A percentile compares a stretch with the other conserved stretches of the same genome.
Conservation (phyloP, 192 early-diverging fungal species). For the Dimargaris xerosporica region DNA sequence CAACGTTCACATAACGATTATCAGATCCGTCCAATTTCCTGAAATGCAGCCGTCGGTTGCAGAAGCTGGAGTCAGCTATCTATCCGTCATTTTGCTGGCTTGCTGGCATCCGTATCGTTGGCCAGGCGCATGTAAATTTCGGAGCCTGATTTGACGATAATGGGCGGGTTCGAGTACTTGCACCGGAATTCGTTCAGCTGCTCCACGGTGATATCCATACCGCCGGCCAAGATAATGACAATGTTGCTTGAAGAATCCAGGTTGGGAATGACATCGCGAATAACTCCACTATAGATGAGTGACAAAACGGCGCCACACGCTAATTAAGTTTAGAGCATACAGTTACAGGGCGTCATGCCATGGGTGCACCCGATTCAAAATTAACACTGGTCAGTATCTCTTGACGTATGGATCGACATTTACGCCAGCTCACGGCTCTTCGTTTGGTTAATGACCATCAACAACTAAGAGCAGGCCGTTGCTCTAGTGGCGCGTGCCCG, state of each 20-base stretch:
- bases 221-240: constrained; percentile 53
- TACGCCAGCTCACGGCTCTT: constrained; percentile 16
- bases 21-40: too few species aligned
- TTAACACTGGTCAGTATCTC: constrained; percentile 14
- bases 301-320: constrained; percentile 46
- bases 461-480: background rate
- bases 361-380: constrained; percentile 32
- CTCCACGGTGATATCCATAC: constrained; percentile 45
- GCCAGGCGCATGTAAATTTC: constrained; percentile 38
- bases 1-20: too few species aligned
- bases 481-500: background rate
- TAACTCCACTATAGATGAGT: constrained; percentile 38
- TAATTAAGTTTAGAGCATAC: constrained; percentile 27
- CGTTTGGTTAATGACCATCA: background rate
- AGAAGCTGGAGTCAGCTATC: too few species aligned
- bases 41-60: too few species aligned
- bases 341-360: constrained; percentile 24
- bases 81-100: too few species aligned
- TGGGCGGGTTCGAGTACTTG: constrained; percentile 42
- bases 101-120: background rate
- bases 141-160: constrained; percentile 51
- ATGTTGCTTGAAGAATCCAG: constrained; percentile 36
- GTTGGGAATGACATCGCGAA: constrained; percentile 42
- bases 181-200: constrained; percentile 37
- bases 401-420: constrained; percentile 5